phyloP scores from a whole-genome alignment of 148 eudicot genomes.

The Chenopodium quinoa region DNA sequence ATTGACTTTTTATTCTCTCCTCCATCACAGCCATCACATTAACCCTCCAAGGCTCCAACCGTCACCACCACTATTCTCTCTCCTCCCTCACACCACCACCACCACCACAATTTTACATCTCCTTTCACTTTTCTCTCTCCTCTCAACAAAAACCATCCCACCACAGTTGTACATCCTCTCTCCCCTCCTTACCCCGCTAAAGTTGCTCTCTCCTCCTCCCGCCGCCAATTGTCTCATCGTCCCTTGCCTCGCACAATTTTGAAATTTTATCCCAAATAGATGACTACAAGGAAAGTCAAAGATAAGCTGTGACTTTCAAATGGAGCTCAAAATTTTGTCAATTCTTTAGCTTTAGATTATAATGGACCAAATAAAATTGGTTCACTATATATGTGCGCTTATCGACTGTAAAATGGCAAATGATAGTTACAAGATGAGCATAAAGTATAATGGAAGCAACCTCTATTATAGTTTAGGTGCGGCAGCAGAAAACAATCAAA shows the following conservation, averaged over 20 bases:
- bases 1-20: no score
- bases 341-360: not conserved
- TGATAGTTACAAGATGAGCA: not conserved
- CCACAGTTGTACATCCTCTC: no score
- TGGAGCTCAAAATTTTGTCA: not conserved
- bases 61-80: no score
- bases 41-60: no score
- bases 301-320: not conserved
- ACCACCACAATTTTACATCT: no score
- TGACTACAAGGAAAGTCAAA: not conserved
- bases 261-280: not conserved
- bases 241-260: not conserved
- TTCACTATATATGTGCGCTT: not conserved
- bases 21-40: no score
- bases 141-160: no score
- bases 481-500: not conserved
- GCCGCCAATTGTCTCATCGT: no score
- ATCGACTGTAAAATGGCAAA: not conserved
- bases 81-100: no score
- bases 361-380: not conserved
- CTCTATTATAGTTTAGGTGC: not conserved
- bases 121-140: no score
- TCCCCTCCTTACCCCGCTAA: no score
- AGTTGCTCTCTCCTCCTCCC: no score
- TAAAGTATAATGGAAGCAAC: not conserved